Conservation (phyloP, 768 basidiomycete species). For the Chalciporus piperatus region DNA sequence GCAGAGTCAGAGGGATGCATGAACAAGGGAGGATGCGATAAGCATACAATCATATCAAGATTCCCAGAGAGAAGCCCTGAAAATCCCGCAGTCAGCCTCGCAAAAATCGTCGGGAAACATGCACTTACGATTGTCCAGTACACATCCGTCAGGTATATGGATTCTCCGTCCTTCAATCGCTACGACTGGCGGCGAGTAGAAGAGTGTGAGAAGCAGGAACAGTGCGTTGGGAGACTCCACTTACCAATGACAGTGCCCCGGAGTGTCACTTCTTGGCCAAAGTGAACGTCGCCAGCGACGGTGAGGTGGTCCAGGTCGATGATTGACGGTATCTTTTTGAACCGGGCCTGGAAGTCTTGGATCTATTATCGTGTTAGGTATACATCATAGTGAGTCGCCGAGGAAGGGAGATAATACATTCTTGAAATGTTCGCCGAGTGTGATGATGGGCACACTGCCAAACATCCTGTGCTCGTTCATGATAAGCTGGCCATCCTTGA, state of each 20-base stretch:
- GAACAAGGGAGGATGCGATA: background rate
- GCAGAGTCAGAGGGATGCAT: background rate
- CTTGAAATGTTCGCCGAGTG: slow-evolving; percentile 96
- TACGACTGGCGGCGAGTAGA: slow-evolving; percentile 43
- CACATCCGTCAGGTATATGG: slow-evolving; percentile 79
- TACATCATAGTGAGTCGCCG: background rate
- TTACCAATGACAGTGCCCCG: slow-evolving; percentile 84
- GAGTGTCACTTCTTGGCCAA: slow-evolving; percentile 82
- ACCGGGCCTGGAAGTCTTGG: slow-evolving; percentile 88
- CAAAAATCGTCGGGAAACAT: background rate
- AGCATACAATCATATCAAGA: background rate
- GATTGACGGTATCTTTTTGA: slow-evolving; percentile 91
- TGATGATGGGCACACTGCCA: slow-evolving; percentile 89
- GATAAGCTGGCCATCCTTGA: slow-evolving; percentile 83
- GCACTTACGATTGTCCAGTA: slow-evolving; percentile 62
- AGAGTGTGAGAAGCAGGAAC: background rate
- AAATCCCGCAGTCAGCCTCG: background rate
- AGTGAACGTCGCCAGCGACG: slow-evolving; percentile 87
- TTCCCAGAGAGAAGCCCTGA: slow-evolving; percentile 58
- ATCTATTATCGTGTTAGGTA: slow-evolving; percentile 42
- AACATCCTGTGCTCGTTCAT: slow-evolving; percentile 85
- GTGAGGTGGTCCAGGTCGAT: slow-evolving; percentile 93
- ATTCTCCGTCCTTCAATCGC: slow-evolving; percentile 83
- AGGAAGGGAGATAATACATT: slow-evolving; percentile 52
- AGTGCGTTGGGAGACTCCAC: slow-evolving; percentile 11